Base-by-base conservation (phyloP, 2,329 filamentous ascomycete genomes). In the Penicillium brasilianum region DNA sequence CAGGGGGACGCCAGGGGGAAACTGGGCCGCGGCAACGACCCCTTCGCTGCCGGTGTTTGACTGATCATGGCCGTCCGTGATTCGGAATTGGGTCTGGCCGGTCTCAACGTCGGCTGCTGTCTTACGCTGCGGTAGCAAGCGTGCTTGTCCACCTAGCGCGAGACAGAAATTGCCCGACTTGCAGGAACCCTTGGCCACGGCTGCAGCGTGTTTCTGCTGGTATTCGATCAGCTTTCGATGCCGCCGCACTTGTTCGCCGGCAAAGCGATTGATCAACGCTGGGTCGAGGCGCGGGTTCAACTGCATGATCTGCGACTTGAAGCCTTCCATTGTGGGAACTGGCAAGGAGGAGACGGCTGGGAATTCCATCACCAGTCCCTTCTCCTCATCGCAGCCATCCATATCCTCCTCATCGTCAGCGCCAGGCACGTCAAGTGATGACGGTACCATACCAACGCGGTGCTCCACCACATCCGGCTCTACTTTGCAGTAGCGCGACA, bases 1-100 rank as follows among this genome's bases (percentile, higher is more conserved):
- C 76, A 92, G 85, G 7, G 92, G 92, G 5, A 97, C 92, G 22
- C 92, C 91, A 4, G 80, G 78, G 0, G 93, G 92, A 71, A 97
- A 96, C 64, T 88, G 90, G 18, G 93, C 90, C 10, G 85, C 81
- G 13, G 83, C 88, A 50, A 93, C 87, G 3, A 86, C 83, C 1
- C 88, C 88, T 68, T 96, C 92, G 1, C 85, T 82, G 4, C 79
- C 69, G n/a, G 84, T 82, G n/a, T 86, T 86, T n/a, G 84, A 83
- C 55, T 91, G 89, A 14, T 88, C 87, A 34, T 90, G 87, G 3
- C 84, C 85, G 16, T 83, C 82, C 4, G 81, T 80, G 36, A 87
- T 80, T 63, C 85, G 81, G 60, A 87, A 84, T 49, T 83, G 83
- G 18, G 81, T 79, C 60, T 83, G 80, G 1, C 78, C 77, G 43